Evolutionary conservation across 768 basidiomycete species (phyloP).

Genomic region (Mycena chlorophos): DNA sequence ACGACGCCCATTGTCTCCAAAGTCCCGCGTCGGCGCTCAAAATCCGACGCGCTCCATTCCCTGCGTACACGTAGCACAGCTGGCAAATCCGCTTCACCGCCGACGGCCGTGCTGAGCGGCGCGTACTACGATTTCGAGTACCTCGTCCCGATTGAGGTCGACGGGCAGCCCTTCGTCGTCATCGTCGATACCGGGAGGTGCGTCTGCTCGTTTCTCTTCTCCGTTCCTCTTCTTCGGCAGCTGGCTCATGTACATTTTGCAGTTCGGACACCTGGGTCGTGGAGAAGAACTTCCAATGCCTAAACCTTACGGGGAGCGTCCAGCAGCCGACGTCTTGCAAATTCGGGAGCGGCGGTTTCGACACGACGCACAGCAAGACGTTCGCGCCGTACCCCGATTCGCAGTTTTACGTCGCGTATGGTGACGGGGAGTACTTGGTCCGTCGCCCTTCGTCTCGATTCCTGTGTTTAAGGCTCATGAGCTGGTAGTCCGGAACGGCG

Average conservation of each 20-base stretch:
- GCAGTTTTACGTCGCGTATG: no score
- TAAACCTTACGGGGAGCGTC: slow-evolving; percentile 6
- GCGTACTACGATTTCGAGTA: slow-evolving; percentile 19
- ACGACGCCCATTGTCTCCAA: no score
- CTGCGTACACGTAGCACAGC: no score
- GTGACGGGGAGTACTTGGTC: no score
- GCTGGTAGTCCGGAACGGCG: no score
- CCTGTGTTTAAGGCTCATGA: no score
- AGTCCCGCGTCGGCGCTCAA: no score
- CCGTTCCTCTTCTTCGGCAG: not conserved
- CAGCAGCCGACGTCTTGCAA: slow-evolving; percentile 14
- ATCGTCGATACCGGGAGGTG: slow-evolving; percentile 24
- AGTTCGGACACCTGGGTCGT: slow-evolving; percentile 25
- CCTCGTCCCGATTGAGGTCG: slow-evolving; percentile 18
- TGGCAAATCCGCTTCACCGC: no score
- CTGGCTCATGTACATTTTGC: no score
- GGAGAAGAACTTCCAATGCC: slow-evolving; percentile 18
- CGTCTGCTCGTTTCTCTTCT: not conserved
- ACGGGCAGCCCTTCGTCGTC: slow-evolving; percentile 16
- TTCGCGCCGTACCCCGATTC: no score
- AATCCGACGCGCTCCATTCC: no score
- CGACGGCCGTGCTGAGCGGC: slow-evolving; percentile 14
- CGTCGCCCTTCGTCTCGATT: no score
- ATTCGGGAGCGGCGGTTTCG: slow-evolving; percentile 21
- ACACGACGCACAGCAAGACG: slow-evolving; percentile 14